Evolutionary conservation across 1,139 yeast species (phyloP).

Genomic region (Lipomyces yarrowii): DNA sequence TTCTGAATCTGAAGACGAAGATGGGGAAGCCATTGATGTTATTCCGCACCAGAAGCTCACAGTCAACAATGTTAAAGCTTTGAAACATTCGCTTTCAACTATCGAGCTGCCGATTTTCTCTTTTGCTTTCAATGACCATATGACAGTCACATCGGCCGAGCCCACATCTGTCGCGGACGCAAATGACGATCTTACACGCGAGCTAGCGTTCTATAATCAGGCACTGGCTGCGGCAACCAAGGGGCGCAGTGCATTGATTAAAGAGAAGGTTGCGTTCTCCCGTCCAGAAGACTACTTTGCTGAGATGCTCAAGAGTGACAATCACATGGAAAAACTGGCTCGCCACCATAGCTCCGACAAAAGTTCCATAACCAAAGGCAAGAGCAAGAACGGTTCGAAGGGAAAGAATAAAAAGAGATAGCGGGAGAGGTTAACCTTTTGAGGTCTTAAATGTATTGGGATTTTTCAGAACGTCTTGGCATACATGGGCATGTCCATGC

Average conservation of each 20-base stretch:
- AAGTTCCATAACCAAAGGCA: not conserved
- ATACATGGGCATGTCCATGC: not conserved
- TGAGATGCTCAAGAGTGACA: slow-evolving; percentile 97
- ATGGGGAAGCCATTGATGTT: slow-evolving; percentile 69
- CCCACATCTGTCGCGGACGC: slow-evolving; percentile 72
- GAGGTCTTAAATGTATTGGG: not conserved
- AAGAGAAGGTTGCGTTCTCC: slow-evolving; percentile 69
- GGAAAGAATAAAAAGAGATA: not conserved
- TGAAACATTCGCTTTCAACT: slow-evolving; percentile 40
- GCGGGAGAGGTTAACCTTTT: not conserved
- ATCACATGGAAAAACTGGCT: slow-evolving; percentile 82
- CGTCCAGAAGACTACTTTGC: slow-evolving; percentile 97
- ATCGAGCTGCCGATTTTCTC: slow-evolving; percentile 44
- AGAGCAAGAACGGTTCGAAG: not conserved
- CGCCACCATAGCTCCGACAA: slow-evolving; percentile 20
- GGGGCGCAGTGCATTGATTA: slow-evolving; percentile 62
- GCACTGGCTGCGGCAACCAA: slow-evolving; percentile 80
- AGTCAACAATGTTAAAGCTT: slow-evolving; percentile 47
- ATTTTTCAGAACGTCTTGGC: not conserved
- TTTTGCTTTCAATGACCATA: slow-evolving; percentile 81
- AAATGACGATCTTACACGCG: slow-evolving; percentile 92
- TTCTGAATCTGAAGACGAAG: slow-evolving; percentile 46
- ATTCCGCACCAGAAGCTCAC: slow-evolving; percentile 91
- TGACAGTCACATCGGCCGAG: slow-evolving; percentile 63
- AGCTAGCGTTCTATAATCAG: slow-evolving; percentile 84